Percentiles rank a stretch among this genome's conserved stretches.
These are phyloP conservation scores for Kodamaea sagamina DNA, from an alignment of 805 yeast genomes.

Conservation along the genomic window DNA sequence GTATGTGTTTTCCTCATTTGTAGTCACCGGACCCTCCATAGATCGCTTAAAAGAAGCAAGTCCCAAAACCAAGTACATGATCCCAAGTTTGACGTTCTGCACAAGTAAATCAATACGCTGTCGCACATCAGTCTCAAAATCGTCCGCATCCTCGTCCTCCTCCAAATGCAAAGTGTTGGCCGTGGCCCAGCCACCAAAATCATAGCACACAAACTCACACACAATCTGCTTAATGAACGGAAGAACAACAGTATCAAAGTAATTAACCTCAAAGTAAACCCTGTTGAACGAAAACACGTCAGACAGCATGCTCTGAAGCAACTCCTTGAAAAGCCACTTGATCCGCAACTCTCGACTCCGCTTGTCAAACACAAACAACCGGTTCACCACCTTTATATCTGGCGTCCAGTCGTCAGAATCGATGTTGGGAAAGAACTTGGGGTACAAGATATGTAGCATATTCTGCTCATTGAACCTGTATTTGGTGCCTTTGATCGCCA, in stretches of 20 bases:
- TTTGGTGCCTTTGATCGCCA: constrained; percentile 43
- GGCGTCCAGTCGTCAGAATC: constrained; percentile 46
- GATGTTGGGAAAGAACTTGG: constrained; percentile 44
- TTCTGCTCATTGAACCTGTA: constrained; percentile 43
- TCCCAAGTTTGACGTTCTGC: constrained; percentile 24
- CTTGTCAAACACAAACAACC: constrained; percentile 18
- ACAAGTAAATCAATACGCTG: constrained; percentile 6
- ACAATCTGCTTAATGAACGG: constrained; percentile 33
- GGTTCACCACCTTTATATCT: constrained; percentile 18
- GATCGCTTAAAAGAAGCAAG: constrained; percentile 22
- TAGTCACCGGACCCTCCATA: neutral
- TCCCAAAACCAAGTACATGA: constrained; percentile 28
- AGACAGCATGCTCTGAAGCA: constrained; percentile 22
- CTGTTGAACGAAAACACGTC: constrained; percentile 29
- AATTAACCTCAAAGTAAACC: constrained; percentile 23
- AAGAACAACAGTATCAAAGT: constrained; percentile 31
- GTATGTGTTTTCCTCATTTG: constrained; percentile 2
- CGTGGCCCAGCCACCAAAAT: constrained; percentile 13
- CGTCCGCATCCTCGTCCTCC: constrained; percentile 14
- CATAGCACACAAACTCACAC: constrained; percentile 32
- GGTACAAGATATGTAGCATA: constrained; percentile 45
- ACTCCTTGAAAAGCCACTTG: constrained; percentile 22
- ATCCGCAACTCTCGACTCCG: constrained; percentile 16
- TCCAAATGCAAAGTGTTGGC: constrained; percentile 2
- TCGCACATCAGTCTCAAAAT: constrained; percentile 7